Conservation (phyloP, 148 eudicot genomes). For the Tetragonia tetragonoides region DNA sequence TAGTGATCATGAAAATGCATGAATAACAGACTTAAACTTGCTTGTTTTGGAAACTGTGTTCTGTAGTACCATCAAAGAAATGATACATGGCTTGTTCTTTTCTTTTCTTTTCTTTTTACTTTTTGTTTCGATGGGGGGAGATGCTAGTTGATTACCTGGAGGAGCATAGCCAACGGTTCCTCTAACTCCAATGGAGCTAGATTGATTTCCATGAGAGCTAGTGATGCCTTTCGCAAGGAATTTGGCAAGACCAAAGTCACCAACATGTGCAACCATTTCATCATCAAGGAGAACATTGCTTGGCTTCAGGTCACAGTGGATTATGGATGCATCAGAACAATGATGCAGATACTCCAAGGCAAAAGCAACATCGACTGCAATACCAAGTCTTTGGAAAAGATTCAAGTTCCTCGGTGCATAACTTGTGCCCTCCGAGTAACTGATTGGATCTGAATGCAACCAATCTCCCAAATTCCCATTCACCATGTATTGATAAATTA, state of each 20-base stretch:
- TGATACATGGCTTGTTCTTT: too few species aligned
- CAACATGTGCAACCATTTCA: conserved; percentile 35
- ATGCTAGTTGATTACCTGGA: conserved; percentile 12
- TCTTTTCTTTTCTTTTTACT: not conserved
- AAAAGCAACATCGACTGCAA: conserved; percentile 33
- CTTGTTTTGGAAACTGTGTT: too few species aligned
- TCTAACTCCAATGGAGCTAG: conserved; percentile 16
- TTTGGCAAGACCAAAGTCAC: conserved; percentile 42
- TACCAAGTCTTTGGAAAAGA: conserved; percentile 15
- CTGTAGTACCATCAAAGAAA: too few species aligned
- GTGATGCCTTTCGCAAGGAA: conserved; percentile 8
- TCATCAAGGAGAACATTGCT: conserved; percentile 36
- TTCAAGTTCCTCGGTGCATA: not conserved
- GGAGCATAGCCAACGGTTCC: conserved; percentile 31
- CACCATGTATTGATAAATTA: conserved; percentile 20
- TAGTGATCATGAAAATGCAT: too few species aligned
- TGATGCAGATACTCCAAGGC: conserved; percentile 41
- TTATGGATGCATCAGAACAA: conserved; percentile 13
- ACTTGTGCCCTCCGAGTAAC: not conserved
- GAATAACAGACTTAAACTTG: too few species aligned
- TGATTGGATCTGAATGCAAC: not conserved
- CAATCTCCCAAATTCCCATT: conserved; percentile 24
- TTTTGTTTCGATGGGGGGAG: not conserved
- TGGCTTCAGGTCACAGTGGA: conserved; percentile 43
- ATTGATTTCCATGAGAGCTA: conserved; percentile 7